Base-by-base conservation (phyloP, 345 rosid genomes). In the Aquilaria sinensis region DNA sequence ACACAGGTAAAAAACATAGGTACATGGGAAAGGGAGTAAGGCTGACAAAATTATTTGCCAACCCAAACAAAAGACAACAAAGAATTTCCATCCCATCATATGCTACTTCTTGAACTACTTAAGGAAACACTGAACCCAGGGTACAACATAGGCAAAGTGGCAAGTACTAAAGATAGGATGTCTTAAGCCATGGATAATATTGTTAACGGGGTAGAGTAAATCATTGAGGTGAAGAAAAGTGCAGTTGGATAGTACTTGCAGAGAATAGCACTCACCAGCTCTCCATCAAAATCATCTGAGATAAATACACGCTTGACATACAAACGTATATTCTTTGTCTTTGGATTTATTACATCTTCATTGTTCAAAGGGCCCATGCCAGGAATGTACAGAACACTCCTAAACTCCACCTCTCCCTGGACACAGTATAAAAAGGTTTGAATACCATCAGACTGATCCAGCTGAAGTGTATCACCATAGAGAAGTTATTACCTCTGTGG, bases 281-380 rank as follows among this genome's bases (percentile, higher is more conserved):
- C 99, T 70, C 99, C 99, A 77, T 95, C 99, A 77, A 95, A 95
- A 80, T 95, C 99, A 81, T 95, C 97, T 16, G 98, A 95, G 77
- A 95, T 95, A 72, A 95, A 95, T 54, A 95, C 99, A 15, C 99
- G 89, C 77, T 95, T 95, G 59, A 95, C 99, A 67, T 87, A 82
- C 69, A 91, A 64, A 2, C 97, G 86, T 52, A 91, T 91, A 61
- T 91, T 91, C 77, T 95, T 95, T 45, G 98, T 84, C 67, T 95
- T 95, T 2, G 99, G 93, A 66, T 89, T 95, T 9, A 81, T 67
- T 2, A 87, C 85, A 3, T 91, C 97, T 72, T 95, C 98, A 15
- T 87, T 91, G 82, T 89, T 89, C 33, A 89, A 87, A 72, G 99
- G 99, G 53, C 96, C 96, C 96, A 94, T 88, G 66, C 97, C 99